Conservation (phyloP, 2,329 filamentous ascomycete species). For the Hypoxylon sp. region DNA sequence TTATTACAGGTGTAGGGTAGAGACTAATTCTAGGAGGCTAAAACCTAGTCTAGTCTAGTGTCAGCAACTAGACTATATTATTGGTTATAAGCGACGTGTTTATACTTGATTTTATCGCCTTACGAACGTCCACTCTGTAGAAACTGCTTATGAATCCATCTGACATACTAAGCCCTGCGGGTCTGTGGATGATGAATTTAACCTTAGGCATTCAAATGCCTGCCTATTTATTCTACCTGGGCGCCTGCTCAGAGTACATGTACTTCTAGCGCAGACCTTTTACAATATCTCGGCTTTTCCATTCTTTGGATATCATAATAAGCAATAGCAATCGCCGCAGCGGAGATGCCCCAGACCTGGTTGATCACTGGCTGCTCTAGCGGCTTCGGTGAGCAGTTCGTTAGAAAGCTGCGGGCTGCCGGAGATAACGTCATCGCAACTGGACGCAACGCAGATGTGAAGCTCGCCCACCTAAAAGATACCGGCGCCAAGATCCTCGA, state of each 20-base stretch:
- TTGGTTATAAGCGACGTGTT: neutral
- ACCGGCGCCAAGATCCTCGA: slow-evolving; percentile 53
- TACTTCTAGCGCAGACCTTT: neutral
- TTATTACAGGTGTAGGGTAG: neutral
- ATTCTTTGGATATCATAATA: neutral
- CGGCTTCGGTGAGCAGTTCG: slow-evolving; percentile 59
- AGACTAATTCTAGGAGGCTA: neutral
- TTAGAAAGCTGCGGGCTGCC: slow-evolving; percentile 56
- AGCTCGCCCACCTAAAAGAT: slow-evolving; percentile 57
- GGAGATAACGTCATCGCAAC: slow-evolving; percentile 62
- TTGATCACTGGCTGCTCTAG: slow-evolving; percentile 62
- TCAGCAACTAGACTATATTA: neutral
- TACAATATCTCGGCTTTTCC: neutral
- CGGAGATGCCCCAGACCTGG: slow-evolving; percentile 52
- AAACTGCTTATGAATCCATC: neutral
- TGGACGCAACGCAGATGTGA: slow-evolving; percentile 56
- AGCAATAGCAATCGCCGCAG: no score
- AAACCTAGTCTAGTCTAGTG: neutral
- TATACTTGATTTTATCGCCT: neutral
- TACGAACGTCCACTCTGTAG: neutral
- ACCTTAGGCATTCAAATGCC: neutral
- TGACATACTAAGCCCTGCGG: neutral
- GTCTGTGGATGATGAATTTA: no score
- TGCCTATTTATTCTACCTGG: neutral
- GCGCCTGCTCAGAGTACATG: neutral